These are phyloP conservation scores for Lepidium campestre DNA, from an alignment of 441 rosid genomes.

Conservation along the genomic window DNA sequence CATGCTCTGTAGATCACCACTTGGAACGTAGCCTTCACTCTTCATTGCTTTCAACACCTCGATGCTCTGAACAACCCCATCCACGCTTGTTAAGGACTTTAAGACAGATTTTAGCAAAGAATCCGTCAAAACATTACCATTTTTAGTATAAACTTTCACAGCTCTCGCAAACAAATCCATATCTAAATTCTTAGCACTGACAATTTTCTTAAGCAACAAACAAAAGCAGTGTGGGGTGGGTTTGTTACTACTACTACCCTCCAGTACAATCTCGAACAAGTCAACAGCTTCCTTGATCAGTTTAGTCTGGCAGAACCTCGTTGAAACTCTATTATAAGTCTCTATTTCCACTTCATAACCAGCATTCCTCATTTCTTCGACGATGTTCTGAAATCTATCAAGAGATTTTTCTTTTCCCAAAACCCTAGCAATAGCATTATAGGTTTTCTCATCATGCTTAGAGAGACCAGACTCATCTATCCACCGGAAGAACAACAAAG, in stretches of 20 bases:
- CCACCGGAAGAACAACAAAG: constrained; percentile 79
- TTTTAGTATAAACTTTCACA: constrained; percentile 39
- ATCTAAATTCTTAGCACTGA: constrained; percentile 50
- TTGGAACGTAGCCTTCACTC: constrained; percentile 43
- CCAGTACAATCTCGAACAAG: constrained; percentile 68
- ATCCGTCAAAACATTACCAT: constrained; percentile 56
- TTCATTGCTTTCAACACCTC: constrained; percentile 64
- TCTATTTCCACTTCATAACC: constrained; percentile 65
- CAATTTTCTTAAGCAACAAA: constrained; percentile 63
- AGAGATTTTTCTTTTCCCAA: constrained; percentile 71
- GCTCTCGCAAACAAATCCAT: constrained; percentile 59
- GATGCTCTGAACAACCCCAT: constrained; percentile 47
- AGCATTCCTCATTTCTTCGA: constrained; percentile 54
- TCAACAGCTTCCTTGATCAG: constrained; percentile 70
- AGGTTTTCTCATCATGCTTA: constrained; percentile 53
- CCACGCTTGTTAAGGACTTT: constrained; percentile 57
- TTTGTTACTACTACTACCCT: constrained; percentile 38
- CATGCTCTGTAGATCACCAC: constrained; percentile 42
- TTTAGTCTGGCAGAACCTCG: constrained; percentile 52
- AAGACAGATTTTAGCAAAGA: constrained; percentile 50
- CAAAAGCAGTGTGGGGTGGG: constrained; percentile 45
- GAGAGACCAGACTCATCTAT: constrained; percentile 50
- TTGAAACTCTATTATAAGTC: constrained; percentile 48
- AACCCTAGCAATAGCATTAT: constrained; percentile 68
- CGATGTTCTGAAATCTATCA: constrained; percentile 73